Evolutionary conservation across 768 basidiomycete species (phyloP), one percentile per base, ranked within the genome.

Genomic region (Sistotremastrum niveocremeum): DNA sequence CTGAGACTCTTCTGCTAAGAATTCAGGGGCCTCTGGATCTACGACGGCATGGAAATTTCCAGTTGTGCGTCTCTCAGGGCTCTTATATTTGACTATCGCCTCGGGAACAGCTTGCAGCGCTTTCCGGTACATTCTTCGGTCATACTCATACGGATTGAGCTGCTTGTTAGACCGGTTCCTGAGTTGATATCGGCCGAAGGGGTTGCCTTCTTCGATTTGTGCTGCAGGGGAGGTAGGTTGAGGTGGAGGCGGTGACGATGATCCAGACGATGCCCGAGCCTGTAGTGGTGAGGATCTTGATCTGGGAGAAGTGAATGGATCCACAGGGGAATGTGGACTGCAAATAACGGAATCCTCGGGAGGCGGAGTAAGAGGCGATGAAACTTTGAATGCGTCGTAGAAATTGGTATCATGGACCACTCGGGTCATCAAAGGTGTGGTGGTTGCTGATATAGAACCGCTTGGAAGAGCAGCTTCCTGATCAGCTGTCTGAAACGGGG

Each of bases 111-210:
- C 52, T 32, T 65, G 66, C 51, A 85, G 59, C 43, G 70, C 66
- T 9, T 60, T 58, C 46, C 73, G 69, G 56, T 85, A 85, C 35
- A 60, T 37, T 7, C 63, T 37, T 44, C 71, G 63, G 48, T 85
- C 82, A 34, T 69, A 68, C 7, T 65, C 67, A 52, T 79, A 86
- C 1, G 84, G 84, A 8, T 73, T 68, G 10, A 77, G 49, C 54
- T 86, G 84, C 12, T 69, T 64, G 35, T 68, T 58, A 33, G 70
- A 62, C 20, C 84, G 73, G 40, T 56, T 53, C 34, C 83, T 76
- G 35, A 84, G 62, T 1, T 73, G 61, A 56, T 82, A 81, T 33
- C 77, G 65, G 3, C 11, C 28, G 11, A 3, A 37, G 7, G 44
- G n/a, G 5, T 30, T 53, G 46, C 34, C 32, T 11, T 30, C 28